Evolutionary conservation across 139 green algal genomes (phyloP), one percentile per base, ranked within the genome.

Genomic region (Ostreobium quekettii): DNA sequence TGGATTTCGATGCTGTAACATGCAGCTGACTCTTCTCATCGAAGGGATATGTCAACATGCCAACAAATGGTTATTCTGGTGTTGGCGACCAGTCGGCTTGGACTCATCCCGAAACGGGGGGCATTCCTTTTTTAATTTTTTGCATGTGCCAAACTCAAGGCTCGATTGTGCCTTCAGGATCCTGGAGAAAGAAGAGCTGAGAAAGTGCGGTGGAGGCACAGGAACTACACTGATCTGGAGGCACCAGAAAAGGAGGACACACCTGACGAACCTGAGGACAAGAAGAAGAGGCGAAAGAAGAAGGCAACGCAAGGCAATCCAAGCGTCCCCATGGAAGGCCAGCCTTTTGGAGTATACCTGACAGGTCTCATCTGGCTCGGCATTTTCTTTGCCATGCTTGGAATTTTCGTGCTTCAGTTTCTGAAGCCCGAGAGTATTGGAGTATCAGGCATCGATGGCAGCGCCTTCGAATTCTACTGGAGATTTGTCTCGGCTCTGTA

Each of bases 331-430:
- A 1, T 63, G 46, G 7, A 59, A 42, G 42, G 15, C 28, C 36
- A 31, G 39, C 33, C 60, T 62, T 19, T 60, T 32, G 70, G 35
- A 53, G 24, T 39, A 22, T 37, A 35, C 49, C 49, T 5, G 49
- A 74, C 73, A 32, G 67, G 46, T 3, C 76, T 78, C 6, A 72
- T 83, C 47, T 84, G 76, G 76, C 53, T 66, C 5, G 58, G 36
- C 22, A 63, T 75, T 33, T 37, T 72, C 15, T 47, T 47, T 35
- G 78, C 67, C 58, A 42, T 84, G 22, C 30, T 83, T 1, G 62
- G 76, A 3, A 79, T 78, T 69, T 59, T 83, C 8, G 64, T 69
- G n/a, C 71, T 84, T 60, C 60, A 75, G 31, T 71, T 38, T 5
- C 60, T 78, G 53, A 61, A 83, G 61, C 66, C 53, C n/a, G 57